phyloP scores from a whole-genome alignment of 441 rosid genomes.

The Kokia cookei region DNA sequence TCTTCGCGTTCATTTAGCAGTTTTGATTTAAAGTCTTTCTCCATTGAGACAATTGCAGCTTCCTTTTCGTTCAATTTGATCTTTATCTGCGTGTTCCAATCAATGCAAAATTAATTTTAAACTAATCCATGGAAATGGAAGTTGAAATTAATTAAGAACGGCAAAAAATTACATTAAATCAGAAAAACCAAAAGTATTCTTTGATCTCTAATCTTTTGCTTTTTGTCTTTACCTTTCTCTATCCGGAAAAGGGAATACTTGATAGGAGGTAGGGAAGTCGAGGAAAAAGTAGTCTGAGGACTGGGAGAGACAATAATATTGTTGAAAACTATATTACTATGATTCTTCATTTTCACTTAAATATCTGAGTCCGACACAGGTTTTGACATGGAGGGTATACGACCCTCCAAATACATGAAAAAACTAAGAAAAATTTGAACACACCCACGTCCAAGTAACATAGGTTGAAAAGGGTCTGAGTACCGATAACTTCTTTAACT shows the following conservation, averaged over 20 bases:
- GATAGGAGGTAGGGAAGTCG: not conserved
- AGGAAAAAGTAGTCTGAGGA: not conserved
- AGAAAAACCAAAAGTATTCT: not conserved
- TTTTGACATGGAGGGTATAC: no score
- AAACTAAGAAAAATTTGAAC: not conserved
- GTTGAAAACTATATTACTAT: not conserved
- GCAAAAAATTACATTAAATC: not conserved
- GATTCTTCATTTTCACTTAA: not conserved
- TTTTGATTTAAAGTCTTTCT: constrained; percentile 55
- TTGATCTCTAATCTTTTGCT: not conserved
- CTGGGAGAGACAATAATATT: not conserved
- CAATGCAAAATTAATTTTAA: constrained; percentile 1
- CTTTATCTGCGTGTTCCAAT: constrained; percentile 50
- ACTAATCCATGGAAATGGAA: not conserved
- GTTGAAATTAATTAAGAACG: not conserved
- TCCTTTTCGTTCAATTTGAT: constrained; percentile 61
- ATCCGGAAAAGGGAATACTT: no score
- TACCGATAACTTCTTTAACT: not conserved
- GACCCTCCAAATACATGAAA: not conserved
- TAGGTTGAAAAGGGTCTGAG: not conserved
- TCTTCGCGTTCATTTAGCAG: constrained; percentile 60
- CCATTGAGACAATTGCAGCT: constrained; percentile 42
- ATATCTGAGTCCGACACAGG: no score
- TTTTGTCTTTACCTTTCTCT: not conserved
- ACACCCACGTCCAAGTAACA: not conserved